A percentile compares a stretch with the other conserved stretches of the same genome.
phyloP scores from a whole-genome alignment of 768 basidiomycete genomes.

The Boletus barrowsii region DNA sequence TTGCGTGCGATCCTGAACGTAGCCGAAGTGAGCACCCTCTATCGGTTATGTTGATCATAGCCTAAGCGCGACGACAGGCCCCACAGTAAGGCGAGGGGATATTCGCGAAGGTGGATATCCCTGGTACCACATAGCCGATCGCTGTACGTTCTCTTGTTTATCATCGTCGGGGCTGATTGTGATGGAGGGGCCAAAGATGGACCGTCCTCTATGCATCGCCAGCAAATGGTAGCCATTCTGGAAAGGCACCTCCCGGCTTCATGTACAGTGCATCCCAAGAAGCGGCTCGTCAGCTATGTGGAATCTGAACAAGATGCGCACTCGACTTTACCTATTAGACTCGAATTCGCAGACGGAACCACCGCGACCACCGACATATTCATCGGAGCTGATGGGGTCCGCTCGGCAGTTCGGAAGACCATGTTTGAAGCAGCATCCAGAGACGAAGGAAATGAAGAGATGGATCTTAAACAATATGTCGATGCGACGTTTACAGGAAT shows the following conservation, averaged over 20 bases:
- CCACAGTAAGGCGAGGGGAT: constrained; percentile 24
- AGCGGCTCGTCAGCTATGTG: constrained; percentile 18
- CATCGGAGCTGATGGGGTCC: constrained; percentile 46
- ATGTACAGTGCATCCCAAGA: constrained; percentile 16
- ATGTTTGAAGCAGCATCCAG: constrained; percentile 19
- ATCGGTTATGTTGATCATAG: neutral
- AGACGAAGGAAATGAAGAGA: neutral
- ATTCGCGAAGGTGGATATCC: constrained; percentile 30
- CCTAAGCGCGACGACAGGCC: neutral
- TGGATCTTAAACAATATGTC: constrained; percentile 9
- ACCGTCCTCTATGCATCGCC: constrained; percentile 19
- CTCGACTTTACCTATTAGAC: constrained; percentile 16
- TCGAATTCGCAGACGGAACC: constrained; percentile 15
- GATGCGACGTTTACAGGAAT: constrained; percentile 42
- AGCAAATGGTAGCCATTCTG: constrained; percentile 17
- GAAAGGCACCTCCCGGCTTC: constrained; percentile 18
- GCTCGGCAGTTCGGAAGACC: constrained; percentile 23
- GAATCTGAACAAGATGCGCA: constrained; percentile 21
- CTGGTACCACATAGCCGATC: constrained; percentile 24
- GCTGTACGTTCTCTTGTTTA: constrained; percentile 11
- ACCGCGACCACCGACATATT: constrained; percentile 38
- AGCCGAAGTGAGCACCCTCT: constrained; percentile 4
- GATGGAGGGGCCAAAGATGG: constrained; percentile 1
- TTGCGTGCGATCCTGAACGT: constrained; percentile 9
- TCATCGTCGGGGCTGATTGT: neutral